Conservation (phyloP, 257 asterid genomes). For the Petunia secreta region DNA sequence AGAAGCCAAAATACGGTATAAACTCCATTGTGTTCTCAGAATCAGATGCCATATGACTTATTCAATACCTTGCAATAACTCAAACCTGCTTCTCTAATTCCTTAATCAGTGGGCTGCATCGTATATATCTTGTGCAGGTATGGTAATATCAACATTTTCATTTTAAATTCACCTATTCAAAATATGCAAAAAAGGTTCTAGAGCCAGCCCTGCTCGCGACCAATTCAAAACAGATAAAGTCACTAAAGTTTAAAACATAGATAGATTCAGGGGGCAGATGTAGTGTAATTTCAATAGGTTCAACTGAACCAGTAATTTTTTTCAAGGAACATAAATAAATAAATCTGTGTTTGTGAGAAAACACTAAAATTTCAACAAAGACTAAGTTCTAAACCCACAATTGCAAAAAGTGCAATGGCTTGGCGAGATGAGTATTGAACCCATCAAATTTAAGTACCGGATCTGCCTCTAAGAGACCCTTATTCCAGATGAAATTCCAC, state of each 20-base stretch:
- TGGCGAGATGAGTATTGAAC: too few species aligned
- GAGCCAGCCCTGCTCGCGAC: background rate
- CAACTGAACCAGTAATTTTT: too few species aligned
- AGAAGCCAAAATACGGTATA: background rate
- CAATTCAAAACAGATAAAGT: background rate
- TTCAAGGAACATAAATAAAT: too few species aligned
- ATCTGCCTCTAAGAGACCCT: background rate
- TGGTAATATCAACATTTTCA: slow-evolving; percentile 10
- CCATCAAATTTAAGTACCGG: too few species aligned
- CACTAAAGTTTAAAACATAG: slow-evolving; percentile 9
- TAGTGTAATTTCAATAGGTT: too few species aligned
- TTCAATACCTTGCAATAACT: background rate
- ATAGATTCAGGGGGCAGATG: background rate
- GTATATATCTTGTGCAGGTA: background rate
- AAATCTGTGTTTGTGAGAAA: too few species aligned
- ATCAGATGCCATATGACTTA: background rate
- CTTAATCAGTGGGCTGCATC: background rate
- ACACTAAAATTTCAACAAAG: too few species aligned
- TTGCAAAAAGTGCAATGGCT: too few species aligned
- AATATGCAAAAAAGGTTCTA: background rate
- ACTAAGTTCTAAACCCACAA: too few species aligned
- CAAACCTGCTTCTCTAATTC: slow-evolving; percentile 1
- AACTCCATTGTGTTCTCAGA: background rate
- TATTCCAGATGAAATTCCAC: background rate
- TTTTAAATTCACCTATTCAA: slow-evolving; percentile 9